Conservation (phyloP, 2,329 filamentous ascomycete species). For the Diaporthe sp. region DNA sequence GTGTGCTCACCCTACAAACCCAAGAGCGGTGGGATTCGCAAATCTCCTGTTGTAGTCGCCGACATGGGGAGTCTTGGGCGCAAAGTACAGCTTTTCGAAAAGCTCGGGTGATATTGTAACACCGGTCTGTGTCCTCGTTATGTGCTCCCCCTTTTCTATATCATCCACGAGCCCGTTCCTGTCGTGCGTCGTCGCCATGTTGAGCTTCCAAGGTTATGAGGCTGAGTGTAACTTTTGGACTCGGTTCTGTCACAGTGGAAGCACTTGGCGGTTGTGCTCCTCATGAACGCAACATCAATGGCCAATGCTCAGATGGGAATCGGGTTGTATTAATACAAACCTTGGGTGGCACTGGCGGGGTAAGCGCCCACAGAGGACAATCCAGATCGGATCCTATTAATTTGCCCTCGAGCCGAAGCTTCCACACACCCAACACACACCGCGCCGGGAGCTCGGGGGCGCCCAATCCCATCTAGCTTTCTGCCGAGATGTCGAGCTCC, state of each 20-base stretch:
- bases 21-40: slow-evolving; percentile 55
- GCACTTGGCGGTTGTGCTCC: neutral
- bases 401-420: slow-evolving; percentile 1
- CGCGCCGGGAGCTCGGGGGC: neutral
- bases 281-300: no score
- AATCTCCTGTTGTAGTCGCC: slow-evolving; percentile 55
- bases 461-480: slow-evolving; percentile 7
- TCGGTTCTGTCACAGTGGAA: neutral
- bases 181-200: neutral
- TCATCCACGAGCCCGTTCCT: slow-evolving; percentile 42
- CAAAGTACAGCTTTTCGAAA: slow-evolving; percentile 57
- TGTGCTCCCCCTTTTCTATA: slow-evolving; percentile 52
- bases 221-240: neutral
- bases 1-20: slow-evolving; percentile 52
- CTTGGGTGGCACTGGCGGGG: neutral
- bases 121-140: slow-evolving; percentile 51
- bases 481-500: slow-evolving; percentile 22
- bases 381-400: neutral
- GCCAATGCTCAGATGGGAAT: neutral
- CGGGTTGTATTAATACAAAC: slow-evolving; percentile 10
- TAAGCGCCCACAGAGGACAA: neutral
- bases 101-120: slow-evolving; percentile 57
- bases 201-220: neutral
- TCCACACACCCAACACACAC: neutral
- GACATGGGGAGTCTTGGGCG: slow-evolving; percentile 53